Evolutionary conservation across 2,329 filamentous ascomycete genomes (phyloP).

Genomic region (Cladophialophora carrionii): DNA sequence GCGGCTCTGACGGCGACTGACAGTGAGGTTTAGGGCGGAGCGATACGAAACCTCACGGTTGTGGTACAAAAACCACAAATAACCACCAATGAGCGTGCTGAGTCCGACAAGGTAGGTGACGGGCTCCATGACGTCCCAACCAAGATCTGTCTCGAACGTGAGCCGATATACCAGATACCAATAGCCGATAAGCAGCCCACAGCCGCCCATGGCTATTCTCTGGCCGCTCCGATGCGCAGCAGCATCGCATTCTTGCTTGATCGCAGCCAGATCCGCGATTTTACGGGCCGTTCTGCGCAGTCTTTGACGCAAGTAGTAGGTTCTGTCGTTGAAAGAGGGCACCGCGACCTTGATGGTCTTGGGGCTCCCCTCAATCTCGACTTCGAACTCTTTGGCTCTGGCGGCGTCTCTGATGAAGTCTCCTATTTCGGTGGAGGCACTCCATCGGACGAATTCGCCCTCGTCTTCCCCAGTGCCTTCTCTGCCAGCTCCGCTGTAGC

Average conservation of each 20-base stretch:
- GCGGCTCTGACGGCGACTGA: constrained; percentile 73
- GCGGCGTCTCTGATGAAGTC: constrained; percentile 93
- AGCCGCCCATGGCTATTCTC: constrained; percentile 76
- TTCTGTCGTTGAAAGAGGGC: constrained; percentile 87
- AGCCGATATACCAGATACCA: constrained; percentile 77
- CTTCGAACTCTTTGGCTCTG: constrained; percentile 78
- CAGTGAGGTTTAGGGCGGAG: constrained; percentile 82
- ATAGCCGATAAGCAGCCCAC: constrained; percentile 73
- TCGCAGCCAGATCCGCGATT: constrained; percentile 68
- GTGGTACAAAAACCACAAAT: constrained; percentile 92
- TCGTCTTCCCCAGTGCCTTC: constrained; percentile 56
- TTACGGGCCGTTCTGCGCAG: constrained; percentile 71
- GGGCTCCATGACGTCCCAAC: constrained; percentile 72
- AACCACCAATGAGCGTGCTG: constrained; percentile 82
- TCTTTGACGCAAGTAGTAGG: constrained; percentile 79
- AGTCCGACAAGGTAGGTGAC: constrained; percentile 71
- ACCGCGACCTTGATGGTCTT: constrained; percentile 76
- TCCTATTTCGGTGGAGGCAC: constrained; percentile 82
- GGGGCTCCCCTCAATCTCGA: constrained; percentile 74
- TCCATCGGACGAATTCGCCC: constrained; percentile 80
- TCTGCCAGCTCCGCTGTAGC: constrained; percentile 71
- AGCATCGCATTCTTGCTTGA: constrained; percentile 81
- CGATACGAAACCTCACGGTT: constrained; percentile 87
- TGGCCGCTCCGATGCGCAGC: constrained; percentile 78
- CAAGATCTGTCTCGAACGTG: constrained; percentile 71